These are phyloP conservation scores for Penicillium sp. DNA, from an alignment of 2,329 filamentous ascomycete genomes.

Conservation along the genomic window DNA sequence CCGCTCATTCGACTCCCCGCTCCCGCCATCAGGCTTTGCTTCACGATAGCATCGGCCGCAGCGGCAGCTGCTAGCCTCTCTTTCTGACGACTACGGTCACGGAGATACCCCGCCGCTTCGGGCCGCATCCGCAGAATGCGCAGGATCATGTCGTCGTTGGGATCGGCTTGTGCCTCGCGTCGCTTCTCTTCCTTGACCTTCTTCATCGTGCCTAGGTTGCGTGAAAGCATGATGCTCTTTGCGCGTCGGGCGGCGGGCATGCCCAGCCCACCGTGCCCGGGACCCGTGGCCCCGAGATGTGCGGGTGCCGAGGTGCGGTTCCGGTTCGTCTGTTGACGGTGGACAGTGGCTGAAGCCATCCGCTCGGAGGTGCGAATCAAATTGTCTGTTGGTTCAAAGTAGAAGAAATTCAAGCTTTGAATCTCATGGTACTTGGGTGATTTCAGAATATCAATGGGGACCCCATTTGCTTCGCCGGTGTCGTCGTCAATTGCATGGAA, in stretches of 20 bases:
- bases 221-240: constrained; percentile 81
- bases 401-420: constrained; percentile 95
- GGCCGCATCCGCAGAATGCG: constrained; percentile 91
- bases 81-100: constrained; percentile 86
- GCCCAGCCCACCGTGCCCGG: constrained; percentile 47
- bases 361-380: constrained; percentile 91
- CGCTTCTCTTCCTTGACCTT: constrained; percentile 94
- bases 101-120: constrained; percentile 79
- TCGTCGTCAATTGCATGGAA: constrained; percentile 90
- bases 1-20: constrained; percentile 50
- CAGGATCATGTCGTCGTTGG: constrained; percentile 96
- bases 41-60: constrained; percentile 88
- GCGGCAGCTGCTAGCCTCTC: constrained; percentile 84
- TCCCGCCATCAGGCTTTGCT: constrained; percentile 71
- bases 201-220: constrained; percentile 92
- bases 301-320: constrained; percentile 67
- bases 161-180: constrained; percentile 90
- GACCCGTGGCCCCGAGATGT: constrained; percentile 37
- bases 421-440: constrained; percentile 98
- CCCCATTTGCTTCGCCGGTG: constrained; percentile 74
- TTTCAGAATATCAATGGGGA: constrained; percentile 85
- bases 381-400: constrained; percentile 86
- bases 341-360: constrained; percentile 82
- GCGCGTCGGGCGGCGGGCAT: constrained; percentile 47
- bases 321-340: constrained; percentile 62